These are phyloP conservation scores for Candida nonsorbophila DNA, from an alignment of 805 yeast species.

Conservation along the genomic window DNA sequence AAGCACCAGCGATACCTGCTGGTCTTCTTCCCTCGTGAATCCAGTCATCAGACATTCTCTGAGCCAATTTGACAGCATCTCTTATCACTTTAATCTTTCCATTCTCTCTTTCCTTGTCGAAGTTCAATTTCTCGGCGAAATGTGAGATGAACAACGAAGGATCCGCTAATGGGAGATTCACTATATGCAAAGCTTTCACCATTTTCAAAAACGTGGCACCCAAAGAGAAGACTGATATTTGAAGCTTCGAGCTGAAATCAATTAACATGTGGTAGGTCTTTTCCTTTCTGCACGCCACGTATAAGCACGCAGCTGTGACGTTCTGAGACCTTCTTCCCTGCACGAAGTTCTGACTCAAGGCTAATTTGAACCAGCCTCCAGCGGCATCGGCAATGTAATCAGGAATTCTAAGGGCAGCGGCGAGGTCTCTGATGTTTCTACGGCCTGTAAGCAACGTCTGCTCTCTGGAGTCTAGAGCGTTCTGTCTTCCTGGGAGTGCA, in stretches of 20 bases:
- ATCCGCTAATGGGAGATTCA: conserved; percentile 80
- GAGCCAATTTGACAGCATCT: conserved; percentile 85
- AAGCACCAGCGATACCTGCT: conserved; percentile 98
- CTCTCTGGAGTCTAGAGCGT: conserved; percentile 78
- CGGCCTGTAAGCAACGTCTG: conserved; percentile 85
- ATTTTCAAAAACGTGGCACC: conserved; percentile 94
- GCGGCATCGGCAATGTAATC: conserved; percentile 86
- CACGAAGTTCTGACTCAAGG: conserved; percentile 82
- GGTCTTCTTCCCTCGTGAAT: conserved; percentile 95
- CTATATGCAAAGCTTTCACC: conserved; percentile 79
- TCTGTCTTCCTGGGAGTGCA: conserved; percentile 59
- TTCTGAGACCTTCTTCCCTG: conserved; percentile 97
- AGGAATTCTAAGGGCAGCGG: conserved; percentile 72
- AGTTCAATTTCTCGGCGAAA: conserved; percentile 81
- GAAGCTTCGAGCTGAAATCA: conserved; percentile 87
- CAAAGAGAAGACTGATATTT: conserved; percentile 85
- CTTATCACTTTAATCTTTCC: conserved; percentile 50
- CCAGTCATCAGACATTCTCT: conserved; percentile 93
- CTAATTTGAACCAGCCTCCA: conserved; percentile 81
- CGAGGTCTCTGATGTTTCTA: conserved; percentile 72
- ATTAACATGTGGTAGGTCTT: conserved; percentile 92
- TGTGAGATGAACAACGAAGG: conserved; percentile 92
- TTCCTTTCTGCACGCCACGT: conserved; percentile 89
- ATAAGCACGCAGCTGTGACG: conserved; percentile 91
- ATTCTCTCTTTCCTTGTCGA: conserved; percentile 57